Percentiles rank a stretch among this genome's conserved stretches.
phyloP scores from a whole-genome alignment of 2,329 filamentous ascomycete genomes.

The Alternaria postmessia region DNA sequence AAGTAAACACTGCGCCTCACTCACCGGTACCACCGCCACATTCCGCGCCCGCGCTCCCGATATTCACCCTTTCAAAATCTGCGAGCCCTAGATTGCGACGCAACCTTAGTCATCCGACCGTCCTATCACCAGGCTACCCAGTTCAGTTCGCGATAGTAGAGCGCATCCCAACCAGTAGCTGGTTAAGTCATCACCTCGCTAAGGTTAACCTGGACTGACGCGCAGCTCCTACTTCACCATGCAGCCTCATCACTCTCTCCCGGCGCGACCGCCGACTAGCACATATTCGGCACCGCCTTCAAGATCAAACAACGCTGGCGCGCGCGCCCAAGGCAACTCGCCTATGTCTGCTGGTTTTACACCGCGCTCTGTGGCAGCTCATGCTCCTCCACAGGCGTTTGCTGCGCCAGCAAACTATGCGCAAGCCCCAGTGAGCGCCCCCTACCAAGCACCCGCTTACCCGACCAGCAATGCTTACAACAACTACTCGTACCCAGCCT shows the following conservation, averaged over 20 bases:
- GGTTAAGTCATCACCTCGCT: constrained; percentile 33
- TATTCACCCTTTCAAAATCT: background rate
- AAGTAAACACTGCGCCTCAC: constrained; percentile 13
- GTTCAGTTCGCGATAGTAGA: constrained; percentile 2
- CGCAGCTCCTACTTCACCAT: constrained; percentile 22
- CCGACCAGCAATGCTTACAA: constrained; percentile 57
- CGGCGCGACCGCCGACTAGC: constrained; percentile 76
- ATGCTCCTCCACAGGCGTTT: constrained; percentile 47
- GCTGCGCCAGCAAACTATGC: constrained; percentile 48
- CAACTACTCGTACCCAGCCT: constrained; percentile 77
- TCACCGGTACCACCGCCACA: constrained; percentile 1
- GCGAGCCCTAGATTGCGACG: constrained; percentile 1
- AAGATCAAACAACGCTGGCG: constrained; percentile 43
- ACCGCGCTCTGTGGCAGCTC: constrained; percentile 63
- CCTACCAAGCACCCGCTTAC: constrained; percentile 51
- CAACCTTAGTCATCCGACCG: constrained; percentile 6
- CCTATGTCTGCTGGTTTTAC: constrained; percentile 64
- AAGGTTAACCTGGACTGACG: constrained; percentile 27
- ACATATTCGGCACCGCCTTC: constrained; percentile 68
- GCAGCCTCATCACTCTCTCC: constrained; percentile 69
- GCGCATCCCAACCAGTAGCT: constrained; percentile 24
- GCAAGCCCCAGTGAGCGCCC: constrained; percentile 53
- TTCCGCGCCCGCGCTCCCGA: constrained; percentile 3
- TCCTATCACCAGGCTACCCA: constrained; percentile 13
- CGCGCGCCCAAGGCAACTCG: constrained; percentile 35